Base-by-base conservation (phyloP, 2,329 filamentous ascomycete genomes). In the Diaporthe aspalathi region DNA sequence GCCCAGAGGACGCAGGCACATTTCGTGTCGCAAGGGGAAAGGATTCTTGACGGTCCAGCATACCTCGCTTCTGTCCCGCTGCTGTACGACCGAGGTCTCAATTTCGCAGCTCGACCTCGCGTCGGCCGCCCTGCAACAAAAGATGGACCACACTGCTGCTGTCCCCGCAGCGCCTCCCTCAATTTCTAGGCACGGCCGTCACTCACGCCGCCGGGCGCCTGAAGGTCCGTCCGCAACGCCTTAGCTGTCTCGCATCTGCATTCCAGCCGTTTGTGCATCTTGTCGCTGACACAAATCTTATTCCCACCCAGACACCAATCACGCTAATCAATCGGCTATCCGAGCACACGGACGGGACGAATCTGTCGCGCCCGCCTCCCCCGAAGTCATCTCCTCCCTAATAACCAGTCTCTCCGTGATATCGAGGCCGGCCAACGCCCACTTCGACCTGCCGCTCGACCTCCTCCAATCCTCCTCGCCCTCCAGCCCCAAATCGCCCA, bases 361-460 rank as follows among this genome's bases (percentile, higher is more conserved):
- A 17, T 68, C 74, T 73, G 69, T 83, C 54, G 78, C 83, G 32
- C 84, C 86, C 50, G 85, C 88, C 17, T 89, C 89, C 62, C 91
- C 92, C 71, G 91, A 93, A 78, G 88, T 94, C 79, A 94, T 92
- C 71, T 90, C 89, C 32, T 88, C 86, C 68, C 84, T 90, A 68
- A 94, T 92, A 81, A 93, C 91, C 74, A 94, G 87, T 68, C 85
- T 92, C 47, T 89, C 89, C 76, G 89, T 90, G 77, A 93, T 88
- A 75, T 92, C 90, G 24, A 86, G 89, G 62, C 91, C 93, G 27
- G 88, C 91, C 69, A 89, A 87, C 79, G 86, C 88, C 72, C 91
- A 93, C 78, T 94, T 94, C 78, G 92, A 94, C 76, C 86, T 84
- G 68, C 81, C 86, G 65, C 82, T 85, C 27, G 80, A 80, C 73